Conservation (phyloP, 345 rosid genomes). For the Hibiscus syriacus region DNA sequence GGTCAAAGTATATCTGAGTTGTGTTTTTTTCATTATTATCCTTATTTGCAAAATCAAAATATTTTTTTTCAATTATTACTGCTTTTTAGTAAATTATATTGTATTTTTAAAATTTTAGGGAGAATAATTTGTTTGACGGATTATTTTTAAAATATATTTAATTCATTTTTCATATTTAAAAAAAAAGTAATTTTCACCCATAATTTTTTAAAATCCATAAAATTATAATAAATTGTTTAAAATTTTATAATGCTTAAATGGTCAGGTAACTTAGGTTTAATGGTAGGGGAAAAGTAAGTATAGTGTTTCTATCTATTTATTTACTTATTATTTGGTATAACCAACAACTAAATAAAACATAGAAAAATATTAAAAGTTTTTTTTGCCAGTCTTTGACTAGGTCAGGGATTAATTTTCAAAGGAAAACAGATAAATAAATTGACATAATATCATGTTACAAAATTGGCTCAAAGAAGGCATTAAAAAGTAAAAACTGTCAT, state of each 20-base stretch:
- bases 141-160: too few relatives aligned
- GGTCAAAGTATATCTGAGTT: constrained; percentile 24
- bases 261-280: neutral
- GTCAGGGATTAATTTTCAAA: constrained; percentile 8
- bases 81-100: neutral
- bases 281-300: neutral
- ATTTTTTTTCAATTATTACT: neutral
- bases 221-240: neutral
- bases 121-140: too few relatives aligned
- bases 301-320: neutral
- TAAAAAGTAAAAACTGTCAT: too few relatives aligned
- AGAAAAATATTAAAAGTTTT: neutral
- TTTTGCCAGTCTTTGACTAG: constrained; percentile 19
- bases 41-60: constrained; percentile 11
- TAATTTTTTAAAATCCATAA: neutral
- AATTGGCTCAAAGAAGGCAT: too few relatives aligned
- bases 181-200: too few relatives aligned
- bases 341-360: neutral
- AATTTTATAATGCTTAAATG: neutral
- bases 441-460: constrained; percentile 8
- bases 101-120: too few relatives aligned
- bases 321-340: neutral
- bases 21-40: constrained; percentile 18
- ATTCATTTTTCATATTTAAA: too few relatives aligned
- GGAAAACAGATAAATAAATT: neutral